Base-by-base conservation (phyloP, 2,329 filamentous ascomycete species). In the Colletotrichum liaoningense region DNA sequence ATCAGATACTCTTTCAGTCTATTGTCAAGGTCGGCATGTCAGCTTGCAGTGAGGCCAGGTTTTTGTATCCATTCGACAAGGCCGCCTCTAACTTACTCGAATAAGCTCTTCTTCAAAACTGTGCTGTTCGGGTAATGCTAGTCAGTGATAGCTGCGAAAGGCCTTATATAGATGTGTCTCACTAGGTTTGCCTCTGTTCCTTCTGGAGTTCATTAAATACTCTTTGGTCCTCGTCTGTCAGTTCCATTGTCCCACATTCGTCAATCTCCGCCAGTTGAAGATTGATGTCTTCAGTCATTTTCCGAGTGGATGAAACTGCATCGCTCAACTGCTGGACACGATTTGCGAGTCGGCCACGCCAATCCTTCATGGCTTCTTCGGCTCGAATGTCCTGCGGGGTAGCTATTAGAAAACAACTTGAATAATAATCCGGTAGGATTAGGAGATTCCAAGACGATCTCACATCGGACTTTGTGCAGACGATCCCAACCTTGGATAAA, bases 401-500 rank as follows among this genome's bases (percentile, higher is more conserved):
- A 35, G 33, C 5, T 2, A 22, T 22, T 22, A 22, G 22, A 1
- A 22, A 22, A 22, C 22, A 22, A 22, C 22, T 22, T 22, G 22
- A 22, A 22, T 22, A 22, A 22, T 2, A 22, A 22, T 22, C 22
- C 22, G 22, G 22, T 22, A 22, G 22, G 22, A 22, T 22, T 22
- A 22, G 22, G 33, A 35, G 33, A 35, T 35, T 35, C 4, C 12
- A 3, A 35, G 5, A 35, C 33, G 33, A 12, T 12, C 80, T 73
- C 73, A 83, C 84, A 74, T 86, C 84, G 1, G 84, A 84, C 24
- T 74, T 80, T 1, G 84, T 86, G 68, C 84, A 86, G 2, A 86
- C 78, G 8, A 86, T 85, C n/a, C 83, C 80, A 8, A 86, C 78
- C 3, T 85, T 86, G 0, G 80, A 80, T 1, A 87, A 74, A 0